Evolutionary conservation across 1,284 basidiomycete genomes (phyloP), one percentile per base, ranked within the genome.

Genomic region (Coniophora puteana): DNA sequence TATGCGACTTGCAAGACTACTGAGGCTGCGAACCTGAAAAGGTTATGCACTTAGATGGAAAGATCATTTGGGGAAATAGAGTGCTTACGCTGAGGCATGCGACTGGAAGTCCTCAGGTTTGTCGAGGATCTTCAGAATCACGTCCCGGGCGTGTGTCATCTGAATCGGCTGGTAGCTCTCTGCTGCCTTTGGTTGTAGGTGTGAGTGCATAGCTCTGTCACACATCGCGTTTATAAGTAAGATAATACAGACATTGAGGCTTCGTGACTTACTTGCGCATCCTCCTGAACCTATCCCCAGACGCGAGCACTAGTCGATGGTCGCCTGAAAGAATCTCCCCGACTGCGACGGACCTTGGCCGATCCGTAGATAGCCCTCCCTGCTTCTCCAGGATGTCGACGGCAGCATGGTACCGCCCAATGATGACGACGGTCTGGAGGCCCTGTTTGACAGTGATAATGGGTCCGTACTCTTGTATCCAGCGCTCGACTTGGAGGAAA

Each of bases 11-110:
- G 38, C 24, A 38, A 11, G 4, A 39, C 20, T 11, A 42, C 27
- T 3, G 18, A 37, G 49, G 41, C 39, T 60, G 63, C 47, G 45
- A 66, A 71, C 17, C 67, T 69, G n/a, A 17, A 26, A 14, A 22
- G 20, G 6, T 13, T 7, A 16, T 4, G 24, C 14, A 23, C 14
- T 14, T 10, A 23, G 33, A 23, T 6, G 23, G 17, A 14, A 6
- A 12, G 10, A 24, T 12, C 5, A 7, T 12, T 2, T 18, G 10
- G 25, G 14, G 6, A 12, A 12, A 23, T 5, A 2, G 21, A 28
- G 8, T 8, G 24, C 44, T n/a, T 27, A 45, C 41, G 13, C 31
- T 29, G 14, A 1, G 5, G 11, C 31, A 21, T 46, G 44, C 21
- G 16, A n/a, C 22, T 34, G 35, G 20, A 38, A 46, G 21, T 31